Evolutionary conservation across 2,329 filamentous ascomycete genomes (phyloP).

Genomic region (Didymella glomerata): DNA sequence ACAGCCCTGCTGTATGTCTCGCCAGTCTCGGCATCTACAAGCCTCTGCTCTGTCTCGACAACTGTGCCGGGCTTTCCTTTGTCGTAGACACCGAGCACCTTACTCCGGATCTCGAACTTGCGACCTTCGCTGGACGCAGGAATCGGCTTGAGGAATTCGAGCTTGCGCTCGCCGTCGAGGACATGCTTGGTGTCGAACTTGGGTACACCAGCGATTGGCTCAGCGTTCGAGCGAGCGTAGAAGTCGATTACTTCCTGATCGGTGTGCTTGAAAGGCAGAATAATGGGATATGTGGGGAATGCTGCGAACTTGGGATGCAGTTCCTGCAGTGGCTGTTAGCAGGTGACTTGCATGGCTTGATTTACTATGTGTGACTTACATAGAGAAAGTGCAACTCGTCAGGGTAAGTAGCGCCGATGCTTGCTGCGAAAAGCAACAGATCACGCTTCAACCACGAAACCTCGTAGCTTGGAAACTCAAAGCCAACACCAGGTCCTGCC

Average conservation of each 20-base stretch:
- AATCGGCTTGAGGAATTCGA: conserved; percentile 78
- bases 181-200: conserved; percentile 77
- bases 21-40: conserved; percentile 73
- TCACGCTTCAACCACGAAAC: conserved; percentile 91
- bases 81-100: conserved; percentile 86
- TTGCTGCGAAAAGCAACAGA: conserved; percentile 86
- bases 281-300: conserved; percentile 87
- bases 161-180: conserved; percentile 83
- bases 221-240: conserved; percentile 72
- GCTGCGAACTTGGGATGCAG: conserved; percentile 85
- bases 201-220: conserved; percentile 77
- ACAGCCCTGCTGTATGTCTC: conserved; percentile 76
- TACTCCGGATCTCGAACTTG: conserved; percentile 78
- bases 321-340: conserved; percentile 64
- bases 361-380: conserved; percentile 59
- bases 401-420: conserved; percentile 78
- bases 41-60: conserved; percentile 77
- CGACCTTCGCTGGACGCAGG: conserved; percentile 74
- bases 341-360: not conserved
- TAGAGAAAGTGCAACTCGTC: conserved; percentile 94
- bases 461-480: conserved; percentile 77
- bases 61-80: conserved; percentile 86
- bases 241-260: conserved; percentile 84
- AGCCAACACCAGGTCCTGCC: conserved; percentile 67
- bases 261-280: conserved; percentile 83